Conservation (phyloP, 768 basidiomycete genomes). For the Amanita rimosa region DNA sequence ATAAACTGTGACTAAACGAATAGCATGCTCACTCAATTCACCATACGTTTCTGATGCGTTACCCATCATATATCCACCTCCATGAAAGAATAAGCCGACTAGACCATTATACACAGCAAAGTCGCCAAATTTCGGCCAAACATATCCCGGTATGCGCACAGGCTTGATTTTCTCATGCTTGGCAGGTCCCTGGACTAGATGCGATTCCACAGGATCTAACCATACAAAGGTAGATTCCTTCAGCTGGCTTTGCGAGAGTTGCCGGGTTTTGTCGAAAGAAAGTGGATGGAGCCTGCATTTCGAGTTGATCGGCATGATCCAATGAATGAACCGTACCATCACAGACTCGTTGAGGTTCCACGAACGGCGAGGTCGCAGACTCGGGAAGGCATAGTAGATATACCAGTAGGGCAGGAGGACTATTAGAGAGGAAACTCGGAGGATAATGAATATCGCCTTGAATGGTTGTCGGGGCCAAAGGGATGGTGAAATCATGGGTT, state of each 20-base stretch:
- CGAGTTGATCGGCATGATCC: conserved; percentile 14
- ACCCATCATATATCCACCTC: conserved; percentile 19
- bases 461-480: no score
- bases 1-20: not conserved
- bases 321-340: conserved; percentile 11
- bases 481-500: no score
- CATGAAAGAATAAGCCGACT: conserved; percentile 16
- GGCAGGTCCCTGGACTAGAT: conserved; percentile 9
- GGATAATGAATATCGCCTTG: no score
- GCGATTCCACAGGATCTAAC: not conserved
- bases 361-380: no score
- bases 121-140: conserved; percentile 13
- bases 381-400: no score
- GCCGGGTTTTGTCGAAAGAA: not conserved
- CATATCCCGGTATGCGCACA: conserved; percentile 13
- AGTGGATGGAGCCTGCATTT: conserved; percentile 7
- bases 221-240: not conserved
- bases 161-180: conserved; percentile 11
- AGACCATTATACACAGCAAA: conserved; percentile 7
- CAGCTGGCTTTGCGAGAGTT: not conserved
- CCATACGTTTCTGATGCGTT: conserved; percentile 13
- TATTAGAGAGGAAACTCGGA: no score
- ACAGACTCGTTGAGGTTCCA: no score
- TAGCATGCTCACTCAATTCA: conserved; percentile 9
- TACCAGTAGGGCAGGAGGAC: no score